Base-by-base conservation (phyloP, 192 early-diverging fungal species). In the Rhizophagus clarus region DNA sequence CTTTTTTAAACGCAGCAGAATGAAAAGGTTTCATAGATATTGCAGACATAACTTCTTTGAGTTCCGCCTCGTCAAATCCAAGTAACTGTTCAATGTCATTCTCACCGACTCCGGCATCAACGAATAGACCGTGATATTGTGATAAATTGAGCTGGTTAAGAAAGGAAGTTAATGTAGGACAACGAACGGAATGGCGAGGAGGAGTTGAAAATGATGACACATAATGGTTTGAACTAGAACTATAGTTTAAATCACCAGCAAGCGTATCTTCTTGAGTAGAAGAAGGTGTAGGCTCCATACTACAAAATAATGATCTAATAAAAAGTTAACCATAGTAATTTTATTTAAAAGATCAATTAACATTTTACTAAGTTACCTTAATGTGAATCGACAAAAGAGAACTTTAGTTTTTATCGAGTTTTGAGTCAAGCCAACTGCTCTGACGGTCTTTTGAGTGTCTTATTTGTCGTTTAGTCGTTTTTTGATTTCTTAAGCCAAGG, bases 1-100 rank as follows among this genome's bases (percentile, higher is more conserved):
- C 83, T n/a, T 79, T 84, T 70, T 85, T 84, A 61, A 90, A 88
- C 20, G 84, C 84, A n/a, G 84, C 77, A 1, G 82, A 84, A 82
- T 90, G 89, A 71, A 90, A 89, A 26, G 88, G 88, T 29, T 85
- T 81, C 87, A 90, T 88, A 1, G 81, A 77, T 3, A 90, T 80
- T 14, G 82, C 83, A 9, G 81, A 71, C 49, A 87, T 72, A 28
- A 90, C 81, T 74, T 85, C 87, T 75, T 81, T 84, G 61, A 90
- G 67, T 29, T 88, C 89, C n/a, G 82, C 81, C 7, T 90, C 89
- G 49, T 86, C 87, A 78, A 90, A 84, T 5, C 83, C 82, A 15
- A 90, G 61, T 20, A 90, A 81, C 40, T 86, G 84, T 15, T 82
- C 83, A 42, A 90, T 72, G 24, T 85, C 85, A 47, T 86, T 84